Base-by-base conservation (phyloP, 306 rosid species). In the Gleditsia sinensis region DNA sequence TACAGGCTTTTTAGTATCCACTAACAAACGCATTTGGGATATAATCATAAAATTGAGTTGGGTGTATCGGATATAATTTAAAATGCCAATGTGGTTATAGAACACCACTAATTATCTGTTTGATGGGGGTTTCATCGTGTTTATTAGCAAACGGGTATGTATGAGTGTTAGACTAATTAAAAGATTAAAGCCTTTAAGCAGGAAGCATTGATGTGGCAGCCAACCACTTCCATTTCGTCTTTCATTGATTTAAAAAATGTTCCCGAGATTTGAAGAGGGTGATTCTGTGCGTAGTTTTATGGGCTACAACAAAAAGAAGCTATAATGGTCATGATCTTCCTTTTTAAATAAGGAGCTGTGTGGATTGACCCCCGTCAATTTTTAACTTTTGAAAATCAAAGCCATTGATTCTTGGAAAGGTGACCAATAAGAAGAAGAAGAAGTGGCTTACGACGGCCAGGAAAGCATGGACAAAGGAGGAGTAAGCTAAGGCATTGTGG, bases 291-390 rank as follows among this genome's bases (percentile, higher is more conserved):
- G 8, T 51, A 7, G 13, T 28, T 43, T 43, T 43, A 12, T 43
- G 17, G 49, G 49, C 1, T 43, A 19, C 49, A 43, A 39, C 10
- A 43, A 12, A 45, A 16, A 59, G 37, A 74, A 68, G 78, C 80
- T 84, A 84, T 70, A 83, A 54, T 32, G 83, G 70, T 58, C 80
- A 60, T 30, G 77, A 20, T 20, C 27, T 61, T 46, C 36, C 28
- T 27, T 50, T 75, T 43, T n/a, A 42, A 34, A 30, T 10, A 28
- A 72, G 36, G 66, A 57, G 51, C 51, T n/a, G n/a, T n/a, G n/a
- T n/a, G n/a, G n/a, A n/a, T n/a, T n/a, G n/a, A n/a, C n/a, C n/a
- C n/a, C n/a, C n/a, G n/a, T n/a, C n/a, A n/a, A n/a, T n/a, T n/a
- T 42, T 25, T 7, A 39, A 0, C 1, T 3, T 3, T 33, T 3